Conservation (phyloP, 441 rosid species). For the Erysimum cheiri region DNA sequence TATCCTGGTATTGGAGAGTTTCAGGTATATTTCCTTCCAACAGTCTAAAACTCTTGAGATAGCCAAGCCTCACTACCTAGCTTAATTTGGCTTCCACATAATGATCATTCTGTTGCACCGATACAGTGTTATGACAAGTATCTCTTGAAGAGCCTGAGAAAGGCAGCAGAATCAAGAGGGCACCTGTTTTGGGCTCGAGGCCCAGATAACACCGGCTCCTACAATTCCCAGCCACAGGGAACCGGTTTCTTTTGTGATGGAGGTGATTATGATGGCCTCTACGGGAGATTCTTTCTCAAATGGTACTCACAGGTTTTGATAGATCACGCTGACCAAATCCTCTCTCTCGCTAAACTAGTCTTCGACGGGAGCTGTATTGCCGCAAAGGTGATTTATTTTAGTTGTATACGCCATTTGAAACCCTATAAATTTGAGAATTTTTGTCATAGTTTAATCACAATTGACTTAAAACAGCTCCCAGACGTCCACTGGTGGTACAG, state of each 20-base stretch:
- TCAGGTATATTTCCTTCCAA: conserved; percentile 66
- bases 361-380: conserved; percentile 78
- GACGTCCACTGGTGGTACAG: conserved; percentile 98
- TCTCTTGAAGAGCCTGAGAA: conserved; percentile 75
- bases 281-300: conserved; percentile 91
- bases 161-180: conserved; percentile 89
- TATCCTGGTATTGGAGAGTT: conserved; percentile 99
- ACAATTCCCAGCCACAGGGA: conserved; percentile 89
- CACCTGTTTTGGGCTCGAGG: conserved; percentile 86
- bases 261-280: conserved; percentile 91
- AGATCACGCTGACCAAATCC: conserved; percentile 83
- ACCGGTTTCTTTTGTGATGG: conserved; percentile 97
- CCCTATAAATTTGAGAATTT: neutral
- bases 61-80: conserved; percentile 21
- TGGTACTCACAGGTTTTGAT: conserved; percentile 91
- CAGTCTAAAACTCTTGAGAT: conserved; percentile 25
- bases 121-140: conserved; percentile 92
- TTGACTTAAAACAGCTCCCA: conserved; percentile 85
- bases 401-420: conserved; percentile 25
- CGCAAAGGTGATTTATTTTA: conserved; percentile 72
- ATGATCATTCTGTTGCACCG: conserved; percentile 30
- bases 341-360: conserved; percentile 84
- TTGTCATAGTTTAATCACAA: conserved; percentile 39
- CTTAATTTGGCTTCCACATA: conserved; percentile 24
- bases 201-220: conserved; percentile 90